Evolutionary conservation across 2,329 filamentous ascomycete species (phyloP), one percentile per base, ranked within the genome.

Genomic region (Penicillium sp.): DNA sequence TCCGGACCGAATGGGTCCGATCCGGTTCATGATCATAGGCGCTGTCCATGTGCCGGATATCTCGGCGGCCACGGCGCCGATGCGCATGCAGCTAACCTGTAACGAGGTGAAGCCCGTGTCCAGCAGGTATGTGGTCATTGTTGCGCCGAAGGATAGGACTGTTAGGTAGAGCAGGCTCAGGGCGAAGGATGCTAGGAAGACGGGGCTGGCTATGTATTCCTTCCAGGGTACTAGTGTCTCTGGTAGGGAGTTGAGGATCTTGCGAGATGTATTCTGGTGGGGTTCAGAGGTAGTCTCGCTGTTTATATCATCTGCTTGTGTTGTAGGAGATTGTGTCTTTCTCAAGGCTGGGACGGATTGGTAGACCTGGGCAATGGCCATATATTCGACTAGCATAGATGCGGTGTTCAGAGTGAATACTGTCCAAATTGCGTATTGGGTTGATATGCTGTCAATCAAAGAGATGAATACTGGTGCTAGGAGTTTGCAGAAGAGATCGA

Each of bases 1-100:
- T 0, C 89, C 89, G 0, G 83, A 80, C n/a, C 89, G 78, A 8
- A 90, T 77, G 1, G 81, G 75, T 0, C 86, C 85, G 40, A 88
- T 81, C 40, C 72, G 74, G 2, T 72, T 71, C 68, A 84, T 81
- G 5, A 81, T 72, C 17, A 75, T 67, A 0, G 83, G 82, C 0
- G 82, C 82, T 8, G 81, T 70, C 64, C 82, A 77, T 2, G 83
- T 85, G 12, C 81, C 81, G 17, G 76, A 79, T 13, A 85, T 74
- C 63, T 85, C 83, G n/a, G 82, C 77, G 8, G 78, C 48, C 6
- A 81, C 81, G 3, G 81, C 79, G 19, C 75, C 72, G 7, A 78
- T 78, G 37, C 80, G 73, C 56, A 80, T 77, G 35, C 76, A 64
- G 3, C 80, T 83, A 33, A 85, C 78, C 5, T 76, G 66, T 9